Evolutionary conservation across 768 basidiomycete genomes (phyloP).

Genomic region (Auriscalpium vulgare): DNA sequence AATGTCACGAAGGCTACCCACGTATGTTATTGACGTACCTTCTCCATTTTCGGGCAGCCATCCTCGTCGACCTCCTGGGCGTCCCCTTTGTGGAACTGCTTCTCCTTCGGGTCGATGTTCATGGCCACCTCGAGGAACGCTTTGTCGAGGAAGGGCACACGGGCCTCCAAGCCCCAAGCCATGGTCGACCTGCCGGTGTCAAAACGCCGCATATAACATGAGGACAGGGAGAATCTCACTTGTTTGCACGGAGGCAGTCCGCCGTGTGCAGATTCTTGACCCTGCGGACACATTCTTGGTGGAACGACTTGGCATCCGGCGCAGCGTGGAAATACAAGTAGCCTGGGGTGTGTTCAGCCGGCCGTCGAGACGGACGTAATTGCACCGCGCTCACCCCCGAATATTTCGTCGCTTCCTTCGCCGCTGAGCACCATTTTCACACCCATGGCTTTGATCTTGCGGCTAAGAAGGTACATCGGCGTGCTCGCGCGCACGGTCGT

Average conservation of each 20-base stretch:
- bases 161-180: conserved; percentile 99
- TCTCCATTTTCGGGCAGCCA: conserved; percentile 91
- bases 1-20: background rate
- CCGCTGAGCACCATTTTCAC: conserved; percentile 99
- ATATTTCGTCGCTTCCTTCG: conserved; percentile 95
- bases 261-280: conserved; percentile 97
- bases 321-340: conserved; percentile 99
- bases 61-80: conserved; percentile 72
- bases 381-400: conserved; percentile 60
- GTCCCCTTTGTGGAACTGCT: conserved; percentile 82
- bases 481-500: conserved; percentile 97
- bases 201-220: background rate
- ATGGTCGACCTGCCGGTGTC: conserved; percentile 71
- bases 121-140: conserved; percentile 90
- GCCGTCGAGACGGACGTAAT: conserved; percentile 1
- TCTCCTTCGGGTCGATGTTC: conserved; percentile 81
- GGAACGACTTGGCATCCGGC: conserved; percentile 80
- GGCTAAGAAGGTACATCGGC: conserved; percentile 96
- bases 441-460: conserved; percentile 99
- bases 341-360: conserved; percentile 35
- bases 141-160: conserved; percentile 98
- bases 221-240: conserved; percentile 39
- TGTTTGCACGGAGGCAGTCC: conserved; percentile 97
- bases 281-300: conserved; percentile 89
- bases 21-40: conserved; percentile 40